A percentile compares a stretch with the other conserved stretches of the same genome.
phyloP scores from a whole-genome alignment of 1,139 yeast species.

The Geotrichum aggregatum region DNA sequence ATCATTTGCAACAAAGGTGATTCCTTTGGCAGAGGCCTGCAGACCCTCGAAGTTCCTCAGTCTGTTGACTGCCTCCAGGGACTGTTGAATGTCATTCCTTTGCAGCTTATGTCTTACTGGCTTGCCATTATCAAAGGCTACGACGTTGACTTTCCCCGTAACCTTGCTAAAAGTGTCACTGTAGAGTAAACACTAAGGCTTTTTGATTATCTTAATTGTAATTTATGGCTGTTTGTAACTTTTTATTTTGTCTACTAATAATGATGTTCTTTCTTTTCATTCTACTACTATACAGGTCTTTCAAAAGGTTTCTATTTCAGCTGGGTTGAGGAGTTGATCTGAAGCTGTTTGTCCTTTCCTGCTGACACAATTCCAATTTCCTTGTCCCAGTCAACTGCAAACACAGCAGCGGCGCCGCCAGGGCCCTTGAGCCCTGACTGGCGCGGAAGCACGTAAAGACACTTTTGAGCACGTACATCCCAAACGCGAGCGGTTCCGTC shows the following conservation, averaged over 20 bases:
- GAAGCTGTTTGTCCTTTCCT: conserved; percentile 90
- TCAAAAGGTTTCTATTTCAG: not conserved
- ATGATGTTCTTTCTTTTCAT: not conserved
- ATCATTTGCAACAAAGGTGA: conserved; percentile 90
- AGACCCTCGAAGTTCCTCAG: conserved; percentile 79
- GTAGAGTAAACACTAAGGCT: conserved; percentile 57
- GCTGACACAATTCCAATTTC: conserved; percentile 84
- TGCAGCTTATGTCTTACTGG: conserved; percentile 97
- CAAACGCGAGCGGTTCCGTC: conserved; percentile 94
- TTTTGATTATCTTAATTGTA: too few relatives aligned
- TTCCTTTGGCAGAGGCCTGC: conserved; percentile 42
- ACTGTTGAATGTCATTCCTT: conserved; percentile 84
- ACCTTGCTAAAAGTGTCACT: conserved; percentile 96
- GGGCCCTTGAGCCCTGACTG: conserved; percentile 40
- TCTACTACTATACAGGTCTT: not conserved
- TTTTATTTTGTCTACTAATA: not conserved
- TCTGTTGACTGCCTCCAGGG: conserved; percentile 98
- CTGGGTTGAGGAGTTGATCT: conserved; percentile 50
- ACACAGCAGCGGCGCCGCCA: conserved; percentile 53
- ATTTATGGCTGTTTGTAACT: too few relatives aligned
- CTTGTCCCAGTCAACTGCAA: conserved; percentile 80
- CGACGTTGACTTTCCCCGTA: conserved; percentile 98
- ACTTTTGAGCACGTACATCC: conserved; percentile 86
- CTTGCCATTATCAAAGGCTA: conserved; percentile 92
- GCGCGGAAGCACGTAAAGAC: conserved; percentile 82